phyloP scores from a whole-genome alignment of 345 rosid genomes.

The Triadica sebifera region DNA sequence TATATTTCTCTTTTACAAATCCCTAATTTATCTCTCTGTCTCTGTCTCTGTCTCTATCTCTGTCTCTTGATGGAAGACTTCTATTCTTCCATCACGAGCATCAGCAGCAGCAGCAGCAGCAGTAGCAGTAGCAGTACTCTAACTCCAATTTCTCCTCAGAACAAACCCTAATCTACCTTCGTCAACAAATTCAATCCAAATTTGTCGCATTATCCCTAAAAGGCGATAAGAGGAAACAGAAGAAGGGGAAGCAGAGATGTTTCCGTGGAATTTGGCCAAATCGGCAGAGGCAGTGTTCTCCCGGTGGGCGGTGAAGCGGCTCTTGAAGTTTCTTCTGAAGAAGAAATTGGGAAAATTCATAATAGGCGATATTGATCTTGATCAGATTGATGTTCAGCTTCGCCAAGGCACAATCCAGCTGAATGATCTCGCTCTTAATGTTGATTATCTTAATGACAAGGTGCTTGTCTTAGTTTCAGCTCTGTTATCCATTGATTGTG shows the following conservation, averaged over 20 bases:
- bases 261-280: slow-evolving; percentile 58
- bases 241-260: slow-evolving; percentile 33
- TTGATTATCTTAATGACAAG: slow-evolving; percentile 73
- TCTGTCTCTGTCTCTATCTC: not conserved
- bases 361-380: slow-evolving; percentile 83
- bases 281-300: slow-evolving; percentile 78
- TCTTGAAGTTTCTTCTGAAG: slow-evolving; percentile 77
- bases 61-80: slow-evolving; percentile 18
- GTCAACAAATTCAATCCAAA: too few relatives aligned
- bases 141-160: not conserved
- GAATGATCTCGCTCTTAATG: slow-evolving; percentile 78
- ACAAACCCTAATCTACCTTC: not conserved
- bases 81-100: slow-evolving; percentile 23
- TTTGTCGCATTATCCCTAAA: too few relatives aligned
- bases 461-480: slow-evolving; percentile 25
- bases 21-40: not conserved
- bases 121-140: too few relatives aligned
- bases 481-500: too few relatives aligned
- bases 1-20: not conserved
- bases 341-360: slow-evolving; percentile 85
- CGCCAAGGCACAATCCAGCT: slow-evolving; percentile 73
- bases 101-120: too few relatives aligned
- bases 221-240: not conserved
- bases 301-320: slow-evolving; percentile 85
- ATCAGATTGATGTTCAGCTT: slow-evolving; percentile 93